Conservation (phyloP, 305 asterid genomes). For the Euphrasia arctica region DNA sequence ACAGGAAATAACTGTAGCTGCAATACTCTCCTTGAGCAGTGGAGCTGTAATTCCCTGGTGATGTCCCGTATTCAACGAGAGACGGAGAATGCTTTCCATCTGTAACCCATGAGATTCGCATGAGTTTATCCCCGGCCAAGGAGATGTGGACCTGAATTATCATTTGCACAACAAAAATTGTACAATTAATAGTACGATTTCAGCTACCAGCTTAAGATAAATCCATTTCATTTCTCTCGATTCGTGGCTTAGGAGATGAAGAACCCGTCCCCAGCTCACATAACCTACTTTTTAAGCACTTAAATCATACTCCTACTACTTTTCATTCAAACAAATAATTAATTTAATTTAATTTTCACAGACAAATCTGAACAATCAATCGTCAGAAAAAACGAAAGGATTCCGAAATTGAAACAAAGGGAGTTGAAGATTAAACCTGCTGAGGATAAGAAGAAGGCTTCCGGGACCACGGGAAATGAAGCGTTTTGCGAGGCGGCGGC, state of each 20-base stretch:
- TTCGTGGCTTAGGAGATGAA: not conserved
- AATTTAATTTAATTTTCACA: not conserved
- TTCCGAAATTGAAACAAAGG: not conserved
- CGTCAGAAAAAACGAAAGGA: not conserved
- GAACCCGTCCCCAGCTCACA: not conserved
- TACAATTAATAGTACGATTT: not conserved
- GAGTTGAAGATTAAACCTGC: slow-evolving; percentile 48
- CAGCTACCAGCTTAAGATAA: not conserved
- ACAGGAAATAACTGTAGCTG: slow-evolving; percentile 59
- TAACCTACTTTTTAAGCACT: not conserved
- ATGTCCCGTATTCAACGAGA: slow-evolving; percentile 67
- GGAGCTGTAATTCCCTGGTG: slow-evolving; percentile 50
- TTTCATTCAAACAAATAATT: no score
- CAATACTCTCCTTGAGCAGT: slow-evolving; percentile 63
- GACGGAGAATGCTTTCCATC: slow-evolving; percentile 50
- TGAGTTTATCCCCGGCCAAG: slow-evolving; percentile 75
- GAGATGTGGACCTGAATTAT: slow-evolving; percentile 79
- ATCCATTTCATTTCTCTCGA: no score
- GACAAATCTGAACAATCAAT: not conserved
- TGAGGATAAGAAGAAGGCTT: slow-evolving; percentile 54
- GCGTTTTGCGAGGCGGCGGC: slow-evolving; percentile 63
- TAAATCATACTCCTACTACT: no score
- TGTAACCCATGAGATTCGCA: slow-evolving; percentile 80
- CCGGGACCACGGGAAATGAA: slow-evolving; percentile 47
- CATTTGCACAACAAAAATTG: slow-evolving; percentile 13